phyloP scores from a whole-genome alignment of 495 filamentous ascomycete genomes.

The Xylaria flabelliformis region DNA sequence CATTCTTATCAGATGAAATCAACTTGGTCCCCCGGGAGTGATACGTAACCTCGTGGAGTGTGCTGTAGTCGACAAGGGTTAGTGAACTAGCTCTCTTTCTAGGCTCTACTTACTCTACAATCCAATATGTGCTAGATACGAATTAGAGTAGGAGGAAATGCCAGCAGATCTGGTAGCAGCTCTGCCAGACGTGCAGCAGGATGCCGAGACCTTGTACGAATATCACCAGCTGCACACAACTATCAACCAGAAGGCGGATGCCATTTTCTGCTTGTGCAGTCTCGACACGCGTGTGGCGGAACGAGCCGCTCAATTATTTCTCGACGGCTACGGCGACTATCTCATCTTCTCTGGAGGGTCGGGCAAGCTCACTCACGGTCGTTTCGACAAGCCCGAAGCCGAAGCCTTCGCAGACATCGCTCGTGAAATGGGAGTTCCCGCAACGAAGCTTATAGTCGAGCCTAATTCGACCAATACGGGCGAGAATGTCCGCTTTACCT shows the following conservation, averaged over 20 bases:
- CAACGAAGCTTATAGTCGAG: constrained; percentile 40
- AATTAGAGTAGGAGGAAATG: neutral
- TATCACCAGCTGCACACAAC: constrained; percentile 46
- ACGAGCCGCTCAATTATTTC: constrained; percentile 44
- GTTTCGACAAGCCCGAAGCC: constrained; percentile 44
- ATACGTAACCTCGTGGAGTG: neutral
- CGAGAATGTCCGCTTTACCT: constrained; percentile 50
- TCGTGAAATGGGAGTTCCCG: constrained; percentile 38
- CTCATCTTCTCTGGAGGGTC: constrained; percentile 48
- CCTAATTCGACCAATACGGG: constrained; percentile 46
- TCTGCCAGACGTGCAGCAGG: constrained; percentile 41
- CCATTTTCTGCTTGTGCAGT: constrained; percentile 49
- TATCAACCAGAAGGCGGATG: constrained; percentile 33
- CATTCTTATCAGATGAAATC: neutral
- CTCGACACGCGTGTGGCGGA: constrained; percentile 47
- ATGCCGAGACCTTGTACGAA: constrained; percentile 46
- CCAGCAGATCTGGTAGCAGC: constrained; percentile 3
- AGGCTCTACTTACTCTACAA: neutral
- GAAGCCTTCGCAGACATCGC: constrained; percentile 45
- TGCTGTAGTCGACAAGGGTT: neutral
- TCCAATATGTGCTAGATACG: neutral
- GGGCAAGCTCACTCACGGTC: constrained; percentile 42
- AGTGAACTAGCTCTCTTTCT: too few species aligned
- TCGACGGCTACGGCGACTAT: constrained; percentile 37
- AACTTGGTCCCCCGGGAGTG: neutral